These are phyloP conservation scores for Fusarium irregulare DNA, from an alignment of 2,329 filamentous ascomycete species.

Conservation along the genomic window DNA sequence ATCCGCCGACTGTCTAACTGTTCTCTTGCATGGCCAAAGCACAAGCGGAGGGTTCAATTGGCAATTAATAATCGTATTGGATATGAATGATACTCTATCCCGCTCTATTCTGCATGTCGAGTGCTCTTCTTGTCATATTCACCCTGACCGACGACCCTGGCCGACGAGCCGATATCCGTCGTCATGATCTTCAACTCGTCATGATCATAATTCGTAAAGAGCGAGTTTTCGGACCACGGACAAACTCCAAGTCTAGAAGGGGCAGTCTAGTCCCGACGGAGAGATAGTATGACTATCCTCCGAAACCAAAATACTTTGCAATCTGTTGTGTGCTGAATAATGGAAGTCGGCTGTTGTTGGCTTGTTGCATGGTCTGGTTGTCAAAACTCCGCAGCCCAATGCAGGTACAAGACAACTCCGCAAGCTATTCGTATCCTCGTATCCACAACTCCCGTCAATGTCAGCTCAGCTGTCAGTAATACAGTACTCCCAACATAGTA, in stretches of 20 bases:
- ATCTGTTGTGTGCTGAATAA: background rate
- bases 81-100: background rate
- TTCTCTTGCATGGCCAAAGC: background rate
- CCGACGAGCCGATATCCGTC: slow-evolving; percentile 17
- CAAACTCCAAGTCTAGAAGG: background rate
- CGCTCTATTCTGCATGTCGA: background rate
- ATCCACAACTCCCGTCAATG: background rate
- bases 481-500: background rate
- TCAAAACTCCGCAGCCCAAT: slow-evolving; percentile 37
- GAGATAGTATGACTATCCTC: slow-evolving; percentile 22
- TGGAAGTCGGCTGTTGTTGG: background rate
- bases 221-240: slow-evolving; percentile 18
- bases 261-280: slow-evolving; percentile 33
- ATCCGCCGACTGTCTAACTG: slow-evolving; percentile 5
- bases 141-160: background rate
- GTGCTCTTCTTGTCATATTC: background rate
- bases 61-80: background rate
- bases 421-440: slow-evolving; percentile 1
- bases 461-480: background rate
- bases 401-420: slow-evolving; percentile 31
- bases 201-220: background rate
- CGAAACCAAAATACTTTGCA: background rate
- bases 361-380: background rate
- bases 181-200: background rate
- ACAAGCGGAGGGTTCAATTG: slow-evolving; percentile 2